These are phyloP conservation scores for Penicillium sp. DNA, from an alignment of 2,329 filamentous ascomycete genomes.

Conservation along the genomic window DNA sequence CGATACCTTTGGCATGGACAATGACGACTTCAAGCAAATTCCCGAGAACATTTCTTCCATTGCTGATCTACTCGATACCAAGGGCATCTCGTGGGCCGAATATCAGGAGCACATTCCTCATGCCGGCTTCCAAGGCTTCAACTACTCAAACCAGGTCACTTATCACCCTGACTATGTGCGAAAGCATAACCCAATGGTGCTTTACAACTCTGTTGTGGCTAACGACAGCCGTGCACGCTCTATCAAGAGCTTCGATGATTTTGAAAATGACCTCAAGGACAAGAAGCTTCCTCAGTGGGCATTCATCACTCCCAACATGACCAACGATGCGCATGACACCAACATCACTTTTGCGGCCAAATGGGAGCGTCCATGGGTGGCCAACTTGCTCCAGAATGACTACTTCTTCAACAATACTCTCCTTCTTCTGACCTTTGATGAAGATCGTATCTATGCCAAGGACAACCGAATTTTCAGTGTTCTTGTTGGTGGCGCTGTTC, in stretches of 20 bases:
- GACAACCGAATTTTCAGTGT: constrained; percentile 69
- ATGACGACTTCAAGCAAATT: constrained; percentile 63
- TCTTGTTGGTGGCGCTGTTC: constrained; percentile 73
- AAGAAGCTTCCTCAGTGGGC: constrained; percentile 69
- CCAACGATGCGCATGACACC: constrained; percentile 73
- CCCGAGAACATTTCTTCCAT: constrained; percentile 64
- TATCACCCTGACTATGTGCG: constrained; percentile 74
- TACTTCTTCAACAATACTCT: constrained; percentile 76
- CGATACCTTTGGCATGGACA: constrained; percentile 70
- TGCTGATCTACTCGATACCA: constrained; percentile 66
- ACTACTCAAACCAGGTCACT: constrained; percentile 63
- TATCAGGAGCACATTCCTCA: constrained; percentile 80
- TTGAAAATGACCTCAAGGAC: constrained; percentile 64
- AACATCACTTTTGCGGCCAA: constrained; percentile 65
- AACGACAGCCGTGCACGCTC: constrained; percentile 60
- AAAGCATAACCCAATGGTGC: constrained; percentile 71
- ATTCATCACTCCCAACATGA: constrained; percentile 47
- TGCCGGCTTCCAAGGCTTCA: constrained; percentile 66
- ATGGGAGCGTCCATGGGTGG: constrained; percentile 69
- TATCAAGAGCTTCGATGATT: constrained; percentile 72
- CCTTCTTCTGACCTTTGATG: constrained; percentile 80
- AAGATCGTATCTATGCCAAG: constrained; percentile 67
- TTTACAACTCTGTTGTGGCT: constrained; percentile 64
- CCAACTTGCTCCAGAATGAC: constrained; percentile 65
- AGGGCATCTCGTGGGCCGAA: constrained; percentile 64